phyloP scores from a whole-genome alignment of 148 eudicot genomes.

The Vaccinium vitisidaea region DNA sequence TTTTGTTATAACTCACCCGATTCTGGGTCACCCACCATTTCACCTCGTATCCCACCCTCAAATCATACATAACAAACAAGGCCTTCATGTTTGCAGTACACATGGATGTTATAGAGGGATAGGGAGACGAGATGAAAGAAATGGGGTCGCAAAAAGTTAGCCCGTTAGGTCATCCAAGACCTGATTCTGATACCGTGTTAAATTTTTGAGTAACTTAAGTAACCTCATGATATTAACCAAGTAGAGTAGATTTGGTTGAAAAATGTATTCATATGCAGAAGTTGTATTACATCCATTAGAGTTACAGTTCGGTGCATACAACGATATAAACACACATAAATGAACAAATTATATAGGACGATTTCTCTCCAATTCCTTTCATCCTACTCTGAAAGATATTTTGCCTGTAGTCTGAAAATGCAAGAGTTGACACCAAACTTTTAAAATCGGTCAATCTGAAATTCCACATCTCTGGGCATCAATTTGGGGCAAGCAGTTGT shows the following conservation, averaged over 20 bases:
- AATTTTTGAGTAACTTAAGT: background rate
- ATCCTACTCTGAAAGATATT: background rate
- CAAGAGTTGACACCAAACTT: background rate
- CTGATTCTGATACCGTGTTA: background rate
- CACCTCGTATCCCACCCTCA: too few species aligned
- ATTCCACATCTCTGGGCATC: slow-evolving; percentile 6
- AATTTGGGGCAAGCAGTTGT: background rate
- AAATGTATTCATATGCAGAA: background rate
- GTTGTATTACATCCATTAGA: background rate
- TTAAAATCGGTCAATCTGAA: background rate
- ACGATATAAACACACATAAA: background rate
- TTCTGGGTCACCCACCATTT: too few species aligned
- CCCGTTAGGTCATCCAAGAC: too few species aligned
- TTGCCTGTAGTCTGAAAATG: background rate
- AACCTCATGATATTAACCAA: background rate
- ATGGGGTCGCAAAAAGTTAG: too few species aligned
- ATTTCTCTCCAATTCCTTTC: background rate
- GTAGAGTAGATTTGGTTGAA: background rate
- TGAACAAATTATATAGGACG: background rate
- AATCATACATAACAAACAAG: too few species aligned
- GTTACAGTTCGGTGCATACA: background rate
- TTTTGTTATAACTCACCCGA: too few species aligned
- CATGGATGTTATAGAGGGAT: too few species aligned
- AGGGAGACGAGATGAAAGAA: too few species aligned
- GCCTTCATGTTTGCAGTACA: too few species aligned